Base-by-base conservation (phyloP, 345 rosid genomes). In the Eucalyptus melliodora region DNA sequence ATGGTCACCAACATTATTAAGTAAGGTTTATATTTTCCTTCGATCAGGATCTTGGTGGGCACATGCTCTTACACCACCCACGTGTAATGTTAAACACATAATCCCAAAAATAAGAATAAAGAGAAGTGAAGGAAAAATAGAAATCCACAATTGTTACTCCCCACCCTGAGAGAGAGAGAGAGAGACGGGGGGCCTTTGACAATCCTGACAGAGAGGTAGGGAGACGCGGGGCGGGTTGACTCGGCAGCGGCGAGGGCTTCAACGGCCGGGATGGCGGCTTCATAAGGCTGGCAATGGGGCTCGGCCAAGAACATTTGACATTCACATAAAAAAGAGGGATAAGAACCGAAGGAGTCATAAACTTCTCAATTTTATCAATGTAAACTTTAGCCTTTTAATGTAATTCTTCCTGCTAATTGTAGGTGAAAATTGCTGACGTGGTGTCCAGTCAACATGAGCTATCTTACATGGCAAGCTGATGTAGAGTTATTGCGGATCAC, bases 371-470 rank as follows among this genome's bases (percentile, higher is more conserved):
- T 65, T 65, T 37, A 9, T 3, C 8, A 19, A 40, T 1, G 5
- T 11, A 37, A 77, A 37, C 27, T 6, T 37, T 11, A 37, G 24
- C 15, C 8, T 37, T 72, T 19, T 72, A 9, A 72, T 11, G 8
- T 37, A 72, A 37, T 37, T 9, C 13, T 72, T 72, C 8, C 3
- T 0, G 1, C 3, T 3, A 2, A 17, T 72, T 72, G 1, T 72
- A 10, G 21, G 4, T 1, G 0, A 3, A 17, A 2, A 17, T 19
- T 0, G 0, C 4, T 5, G 8, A 72, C 0, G 2, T 72, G 45
- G 2, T 8, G 0, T 72, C 45, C 26, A 72, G 0, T 19, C 44
- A 72, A 17, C 26, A 7, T 19, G 26, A 72, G 82, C 24, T 11
- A 37, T 34, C 26, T 8, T 34, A 8, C 44, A 34, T 34, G 82